These are phyloP conservation scores for Capronia americana DNA, from an alignment of 2,329 filamentous ascomycete genomes.

Conservation along the genomic window DNA sequence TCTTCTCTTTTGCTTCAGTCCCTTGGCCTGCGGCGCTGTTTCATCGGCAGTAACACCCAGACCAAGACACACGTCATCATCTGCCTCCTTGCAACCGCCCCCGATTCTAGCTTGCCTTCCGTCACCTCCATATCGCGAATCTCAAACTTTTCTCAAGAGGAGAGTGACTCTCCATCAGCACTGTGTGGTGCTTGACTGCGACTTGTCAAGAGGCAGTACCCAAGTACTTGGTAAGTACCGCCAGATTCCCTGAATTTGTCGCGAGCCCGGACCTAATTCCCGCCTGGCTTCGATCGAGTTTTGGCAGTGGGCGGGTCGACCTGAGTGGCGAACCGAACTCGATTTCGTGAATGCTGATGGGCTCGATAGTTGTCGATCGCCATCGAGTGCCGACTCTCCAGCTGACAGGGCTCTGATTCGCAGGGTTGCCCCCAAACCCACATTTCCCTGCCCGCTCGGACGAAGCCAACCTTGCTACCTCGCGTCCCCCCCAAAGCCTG, in stretches of 20 bases:
- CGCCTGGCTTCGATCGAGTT: constrained; percentile 22
- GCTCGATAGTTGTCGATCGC: constrained; percentile 34
- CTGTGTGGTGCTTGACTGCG: neutral
- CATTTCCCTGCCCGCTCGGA: constrained; percentile 27
- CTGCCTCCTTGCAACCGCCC: constrained; percentile 8
- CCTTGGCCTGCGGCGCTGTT: neutral
- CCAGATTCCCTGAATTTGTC: constrained; percentile 10
- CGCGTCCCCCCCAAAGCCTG: constrained; percentile 27
- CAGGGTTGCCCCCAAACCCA: constrained; percentile 26
- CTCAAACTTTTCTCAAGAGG: neutral
- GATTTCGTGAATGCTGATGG: constrained; percentile 23
- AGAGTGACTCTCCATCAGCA: neutral
- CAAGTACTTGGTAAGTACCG: constrained; percentile 10
- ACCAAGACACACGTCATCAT: constrained; percentile 29
- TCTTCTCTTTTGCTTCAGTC: neutral
- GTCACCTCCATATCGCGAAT: constrained; percentile 11
- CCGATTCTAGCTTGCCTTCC: constrained; percentile 13
- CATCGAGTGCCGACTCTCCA: constrained; percentile 31
- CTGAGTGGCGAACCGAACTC: constrained; percentile 28
- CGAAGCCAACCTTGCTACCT: constrained; percentile 28
- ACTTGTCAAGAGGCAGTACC: neutral
- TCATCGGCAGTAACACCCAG: constrained; percentile 26
- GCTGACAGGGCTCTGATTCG: constrained; percentile 37
- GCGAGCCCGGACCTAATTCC: constrained; percentile 28
- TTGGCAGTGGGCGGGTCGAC: constrained; percentile 30